Base-by-base conservation (phyloP, 306 rosid species). In the Biancaea sappan region DNA sequence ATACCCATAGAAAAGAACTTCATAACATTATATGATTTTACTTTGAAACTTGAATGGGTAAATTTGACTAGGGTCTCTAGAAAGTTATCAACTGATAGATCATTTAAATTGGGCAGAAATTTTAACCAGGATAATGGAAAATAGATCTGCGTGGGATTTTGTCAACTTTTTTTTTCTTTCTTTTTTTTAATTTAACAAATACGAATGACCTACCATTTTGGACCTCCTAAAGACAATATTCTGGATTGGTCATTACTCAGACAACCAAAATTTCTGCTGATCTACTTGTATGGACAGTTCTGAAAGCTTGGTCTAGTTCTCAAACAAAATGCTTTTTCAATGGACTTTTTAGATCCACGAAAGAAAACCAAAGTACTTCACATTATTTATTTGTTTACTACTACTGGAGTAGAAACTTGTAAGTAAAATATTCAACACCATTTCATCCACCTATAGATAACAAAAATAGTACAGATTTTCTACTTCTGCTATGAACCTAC, bases 281-380 rank as follows among this genome's bases (percentile, higher is more conserved):
- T 69, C 34, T 19, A 48, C 28, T 48, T 47, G 8, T 13, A 51
- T 44, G 51, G 35, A 54, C 1, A 41, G 19, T 16, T 31, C 43
- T 16, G 34, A 35, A 31, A 77, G 72, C 58, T 67, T 70, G 59
- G 28, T 62, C 29, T 38, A 70, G 37, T 50, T 78, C 38, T 19
- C 38, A 60, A 35, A 69, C 29, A 77, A 70, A 15, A 50, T 38
- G 38, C 29, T 5, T 60, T 60, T 60, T 26, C 9, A n/a, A 35
- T 32, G 28, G 48, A 40, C 43, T 18, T 51, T 32, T 16, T 6
- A 52, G 52, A 21, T 28, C 34, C 52, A 25, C 25, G 21, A 18
- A 59, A 53, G 48, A 53, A 4, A 13, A 50, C 77, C 51, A 51
- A 21, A 51, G 58, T 21, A 43, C 31, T 71, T 61, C 57, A 62